phyloP scores from a whole-genome alignment of 176 grass and related monocot genomes.

The Bromus sterilis region DNA sequence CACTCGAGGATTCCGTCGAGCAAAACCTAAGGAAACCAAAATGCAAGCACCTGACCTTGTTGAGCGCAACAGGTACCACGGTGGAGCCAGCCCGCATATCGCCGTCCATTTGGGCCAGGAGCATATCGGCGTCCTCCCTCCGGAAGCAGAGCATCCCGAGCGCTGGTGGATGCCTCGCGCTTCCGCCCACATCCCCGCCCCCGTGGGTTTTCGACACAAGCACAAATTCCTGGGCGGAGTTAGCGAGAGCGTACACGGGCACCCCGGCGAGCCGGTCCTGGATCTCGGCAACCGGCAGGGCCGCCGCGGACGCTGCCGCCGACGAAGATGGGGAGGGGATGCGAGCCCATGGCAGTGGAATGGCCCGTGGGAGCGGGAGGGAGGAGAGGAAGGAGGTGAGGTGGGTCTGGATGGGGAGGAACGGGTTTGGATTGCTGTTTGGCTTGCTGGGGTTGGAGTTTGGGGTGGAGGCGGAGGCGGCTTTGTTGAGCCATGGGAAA shows the following conservation, averaged over 20 bases:
- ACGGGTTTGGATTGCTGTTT: slow-evolving; percentile 19
- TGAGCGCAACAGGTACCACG: slow-evolving; percentile 61
- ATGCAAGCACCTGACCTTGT: slow-evolving; percentile 35
- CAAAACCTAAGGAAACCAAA: background rate
- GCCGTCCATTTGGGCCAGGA: slow-evolving; percentile 50
- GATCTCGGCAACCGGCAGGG: slow-evolving; percentile 21
- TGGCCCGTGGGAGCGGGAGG: background rate
- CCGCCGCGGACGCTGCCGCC: background rate
- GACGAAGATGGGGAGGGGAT: background rate
- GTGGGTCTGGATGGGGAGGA: slow-evolving; percentile 37
- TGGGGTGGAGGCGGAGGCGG: background rate
- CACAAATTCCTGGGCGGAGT: slow-evolving; percentile 59
- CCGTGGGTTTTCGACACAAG: slow-evolving; percentile 35
- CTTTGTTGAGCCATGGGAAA: slow-evolving; percentile 39
- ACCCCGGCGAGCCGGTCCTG: slow-evolving; percentile 67
- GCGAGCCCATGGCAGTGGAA: background rate
- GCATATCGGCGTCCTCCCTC: slow-evolving; percentile 48
- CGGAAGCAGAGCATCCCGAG: slow-evolving; percentile 66
- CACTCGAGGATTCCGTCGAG: background rate
- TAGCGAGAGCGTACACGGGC: slow-evolving; percentile 71
- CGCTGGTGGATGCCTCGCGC: background rate
- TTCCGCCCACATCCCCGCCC: background rate
- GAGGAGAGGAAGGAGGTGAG: slow-evolving; percentile 40
- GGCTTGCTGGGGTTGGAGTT: background rate
- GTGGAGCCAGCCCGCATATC: slow-evolving; percentile 52